Evolutionary conservation across 2,329 filamentous ascomycete species (phyloP).

Genomic region (Rhynchosporium agropyri): DNA sequence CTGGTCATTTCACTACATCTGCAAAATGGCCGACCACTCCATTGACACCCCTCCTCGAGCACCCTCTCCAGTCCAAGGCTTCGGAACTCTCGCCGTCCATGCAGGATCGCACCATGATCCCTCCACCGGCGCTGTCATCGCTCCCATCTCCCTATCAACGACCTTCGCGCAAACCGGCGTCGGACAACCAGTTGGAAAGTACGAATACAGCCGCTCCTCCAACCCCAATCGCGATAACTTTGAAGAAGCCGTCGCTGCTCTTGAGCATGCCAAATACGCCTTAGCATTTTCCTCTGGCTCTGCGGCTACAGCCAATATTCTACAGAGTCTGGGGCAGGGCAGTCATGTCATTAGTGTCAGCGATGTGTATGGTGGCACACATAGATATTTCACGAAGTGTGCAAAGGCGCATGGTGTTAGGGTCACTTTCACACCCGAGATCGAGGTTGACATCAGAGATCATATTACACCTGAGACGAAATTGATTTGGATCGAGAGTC

Average conservation of each 20-base stretch:
- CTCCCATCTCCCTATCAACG: constrained; percentile 92
- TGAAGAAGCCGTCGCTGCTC: constrained; percentile 84
- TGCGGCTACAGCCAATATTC: constrained; percentile 88
- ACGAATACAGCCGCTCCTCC: constrained; percentile 90
- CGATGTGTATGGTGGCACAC: constrained; percentile 96
- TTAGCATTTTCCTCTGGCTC: constrained; percentile 94
- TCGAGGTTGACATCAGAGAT: constrained; percentile 82
- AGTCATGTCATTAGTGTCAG: constrained; percentile 96
- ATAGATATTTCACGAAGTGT: constrained; percentile 98
- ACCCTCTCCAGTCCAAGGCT: constrained; percentile 74
- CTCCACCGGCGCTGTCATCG: constrained; percentile 91
- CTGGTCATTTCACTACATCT: constrained; percentile 5
- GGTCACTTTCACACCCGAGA: constrained; percentile 91
- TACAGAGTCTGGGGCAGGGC: constrained; percentile 87
- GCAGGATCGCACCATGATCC: constrained; percentile 91
- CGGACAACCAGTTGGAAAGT: constrained; percentile 82
- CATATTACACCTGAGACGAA: constrained; percentile 89
- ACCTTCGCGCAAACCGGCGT: constrained; percentile 93
- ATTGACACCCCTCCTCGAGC: constrained; percentile 75
- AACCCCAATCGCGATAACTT: constrained; percentile 98
- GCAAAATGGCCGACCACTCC: constrained; percentile 49
- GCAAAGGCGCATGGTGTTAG: constrained; percentile 91
- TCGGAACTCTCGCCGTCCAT: constrained; percentile 94
- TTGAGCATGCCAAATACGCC: constrained; percentile 90
- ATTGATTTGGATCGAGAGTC: constrained; percentile 95